These are phyloP conservation scores for Fraxinus sp. DNA, from an alignment of 305 asterid genomes.

Conservation along the genomic window DNA sequence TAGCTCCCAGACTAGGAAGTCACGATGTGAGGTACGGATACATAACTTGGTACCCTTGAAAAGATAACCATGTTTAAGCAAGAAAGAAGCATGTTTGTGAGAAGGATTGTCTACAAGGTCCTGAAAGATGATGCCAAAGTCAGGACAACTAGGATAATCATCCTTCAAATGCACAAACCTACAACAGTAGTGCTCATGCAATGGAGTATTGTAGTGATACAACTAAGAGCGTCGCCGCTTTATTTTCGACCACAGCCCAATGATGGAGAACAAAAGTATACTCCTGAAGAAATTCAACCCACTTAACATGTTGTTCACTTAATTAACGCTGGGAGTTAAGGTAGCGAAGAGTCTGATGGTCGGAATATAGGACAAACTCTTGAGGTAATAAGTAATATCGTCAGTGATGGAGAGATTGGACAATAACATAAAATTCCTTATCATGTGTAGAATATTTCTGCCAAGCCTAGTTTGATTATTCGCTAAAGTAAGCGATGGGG, in stretches of 20 bases:
- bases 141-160: not conserved
- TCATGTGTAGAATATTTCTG: too few relatives aligned
- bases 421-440: too few relatives aligned
- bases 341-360: not conserved
- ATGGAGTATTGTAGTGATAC: not conserved
- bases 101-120: not conserved
- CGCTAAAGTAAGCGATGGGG: too few relatives aligned
- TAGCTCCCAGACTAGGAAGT: not conserved
- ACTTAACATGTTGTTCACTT: not conserved
- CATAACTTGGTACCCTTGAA: not conserved
- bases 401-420: too few relatives aligned
- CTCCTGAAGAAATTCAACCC: not conserved
- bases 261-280: not conserved
- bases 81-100: not conserved
- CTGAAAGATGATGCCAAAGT: not conserved
- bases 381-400: too few relatives aligned
- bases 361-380: too few relatives aligned
- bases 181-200: not conserved
- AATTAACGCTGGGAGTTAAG: not conserved
- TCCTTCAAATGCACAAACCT: not conserved
- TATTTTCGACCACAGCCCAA: not conserved
- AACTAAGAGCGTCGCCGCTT: not conserved
- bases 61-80: not conserved
- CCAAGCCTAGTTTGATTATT: too few relatives aligned
- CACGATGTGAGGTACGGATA: not conserved